Base-by-base conservation (phyloP, 257 asterid genomes). In the Penstemon barbatus region DNA sequence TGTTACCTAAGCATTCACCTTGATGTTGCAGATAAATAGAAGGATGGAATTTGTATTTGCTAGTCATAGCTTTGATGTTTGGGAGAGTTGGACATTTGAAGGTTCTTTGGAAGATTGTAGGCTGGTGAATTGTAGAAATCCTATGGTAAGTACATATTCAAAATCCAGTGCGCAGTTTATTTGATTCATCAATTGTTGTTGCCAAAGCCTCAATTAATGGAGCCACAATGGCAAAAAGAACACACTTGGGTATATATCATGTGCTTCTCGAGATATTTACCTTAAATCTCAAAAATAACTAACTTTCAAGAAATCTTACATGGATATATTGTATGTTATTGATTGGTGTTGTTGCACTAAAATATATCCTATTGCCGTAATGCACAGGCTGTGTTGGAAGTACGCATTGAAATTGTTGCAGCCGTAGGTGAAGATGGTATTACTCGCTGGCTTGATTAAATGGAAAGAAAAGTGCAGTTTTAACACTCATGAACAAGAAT, bases 41-140 rank as follows among this genome's bases (percentile, higher is more conserved):
- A 89, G 97, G 85, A 94, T 86, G 97, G 99, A 94, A 79, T 86
- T 89, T 73, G 97, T 91, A 66, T 91, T 94, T 54, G 98, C 98
- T 40, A 94, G 98, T 76, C 97, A 91, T 71, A 91, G 95, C 80
- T 94, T 94, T 71, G 99, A 94, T 71, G 97, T 91, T 60, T 91
- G 98, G 99, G 99, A 94, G 76, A 89, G 95, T 73, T 94, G 99
- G 99, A 91, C 88, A 33, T 65, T 86, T 74, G 98, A 94, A 83
- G 99, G 99, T 66, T 77, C 90, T 71, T 75, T 86, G 79, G 93
- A 89, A 57, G 95, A 94, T 75, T 94, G 99, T 72, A 84, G 97
- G 81, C 89, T 94, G 52, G 95, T 94, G 66, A 94, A 94, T 81
- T 91, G 99, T 84, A 79, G 98, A 79, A 94, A 94, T 84, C 92